Base-by-base conservation (phyloP, 208 protist species). In the Trypanosoma mega region DNA sequence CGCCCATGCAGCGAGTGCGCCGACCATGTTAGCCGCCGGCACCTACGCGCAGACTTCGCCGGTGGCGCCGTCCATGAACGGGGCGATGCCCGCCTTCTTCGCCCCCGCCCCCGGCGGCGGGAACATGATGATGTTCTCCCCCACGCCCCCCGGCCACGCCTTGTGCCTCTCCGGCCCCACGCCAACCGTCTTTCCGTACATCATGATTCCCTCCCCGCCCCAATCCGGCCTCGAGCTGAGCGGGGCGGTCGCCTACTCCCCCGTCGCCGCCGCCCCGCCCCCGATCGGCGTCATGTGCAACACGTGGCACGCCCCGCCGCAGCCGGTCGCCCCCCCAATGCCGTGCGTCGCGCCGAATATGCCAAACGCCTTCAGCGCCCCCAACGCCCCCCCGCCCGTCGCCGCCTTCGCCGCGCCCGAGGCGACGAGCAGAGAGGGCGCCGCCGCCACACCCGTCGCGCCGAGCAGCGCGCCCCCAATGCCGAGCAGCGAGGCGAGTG, bases 51-150 rank as follows among this genome's bases (percentile, higher is more conserved):
- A 43, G 33, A 18, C 16, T 12, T 46, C 57, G 11, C 61, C 62
- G 26, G 55, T 71, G 18, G 61, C 71, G 23, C 64, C 64, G 47
- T 68, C 73, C 34, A 16, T 60, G 31, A 26, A 43, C 34, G 33
- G 23, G 4, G 34, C 18, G n/a, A 36, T 68, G 30, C 44, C 62
- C 18, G 72, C 67, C 14, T 71, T 67, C 43, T 80, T 82, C 36
- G 36, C 71, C 39, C 65, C 62, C 9, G 27, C 55, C 11, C 44
- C 55, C 39, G 61, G 34, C 26, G 55, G 20, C 24, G 48, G 30
- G 27, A 66, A 61, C 43, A 50, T 54, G 36, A 48, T 67, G 23
- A 70, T 75, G 60, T 34, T 69, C 27, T 24, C 46, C 9, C 67
- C 69, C 24, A 43, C 43, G 27, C 58, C 26, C 44, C 74, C 55